Evolutionary conservation across 2,329 filamentous ascomycete genomes (phyloP).

Genomic region (Cadophora sp.): DNA sequence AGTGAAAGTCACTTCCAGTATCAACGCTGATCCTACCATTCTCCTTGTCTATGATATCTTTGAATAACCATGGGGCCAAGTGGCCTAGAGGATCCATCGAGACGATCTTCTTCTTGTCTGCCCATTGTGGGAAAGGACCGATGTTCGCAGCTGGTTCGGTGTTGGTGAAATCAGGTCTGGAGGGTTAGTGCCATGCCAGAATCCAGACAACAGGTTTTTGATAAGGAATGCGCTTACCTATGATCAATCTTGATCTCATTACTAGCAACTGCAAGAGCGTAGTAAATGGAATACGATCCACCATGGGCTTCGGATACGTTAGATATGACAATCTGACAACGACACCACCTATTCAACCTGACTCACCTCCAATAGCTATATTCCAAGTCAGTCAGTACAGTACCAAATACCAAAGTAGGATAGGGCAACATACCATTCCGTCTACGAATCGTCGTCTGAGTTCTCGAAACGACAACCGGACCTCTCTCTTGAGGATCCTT

Average conservation of each 20-base stretch:
- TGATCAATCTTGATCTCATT: conserved; percentile 87
- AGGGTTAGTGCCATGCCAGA: conserved; percentile 17
- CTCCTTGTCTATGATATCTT: conserved; percentile 77
- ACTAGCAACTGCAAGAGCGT: conserved; percentile 89
- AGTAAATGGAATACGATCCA: conserved; percentile 95
- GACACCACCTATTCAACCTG: too few relatives aligned
- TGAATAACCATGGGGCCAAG: conserved; percentile 82
- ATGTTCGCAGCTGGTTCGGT: conserved; percentile 92
- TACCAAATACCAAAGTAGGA: conserved; percentile 35
- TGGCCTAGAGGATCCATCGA: conserved; percentile 97
- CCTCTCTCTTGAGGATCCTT: conserved; percentile 77
- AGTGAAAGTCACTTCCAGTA: conserved; percentile 22
- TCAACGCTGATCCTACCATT: conserved; percentile 55
- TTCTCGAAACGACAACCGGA: conserved; percentile 85
- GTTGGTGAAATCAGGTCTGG: conserved; percentile 74
- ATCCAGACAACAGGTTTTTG: neutral
- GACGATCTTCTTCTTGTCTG: conserved; percentile 90
- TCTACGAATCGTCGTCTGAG: conserved; percentile 75
- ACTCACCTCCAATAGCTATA: conserved; percentile 64
- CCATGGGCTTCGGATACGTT: conserved; percentile 68
- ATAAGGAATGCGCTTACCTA: conserved; percentile 51
- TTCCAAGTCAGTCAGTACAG: conserved; percentile 39
- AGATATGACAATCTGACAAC: neutral
- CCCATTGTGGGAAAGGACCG: conserved; percentile 90
- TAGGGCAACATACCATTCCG: conserved; percentile 71